Base-by-base conservation (phyloP, 805 yeast species). In the Ogataea salicorniae region DNA sequence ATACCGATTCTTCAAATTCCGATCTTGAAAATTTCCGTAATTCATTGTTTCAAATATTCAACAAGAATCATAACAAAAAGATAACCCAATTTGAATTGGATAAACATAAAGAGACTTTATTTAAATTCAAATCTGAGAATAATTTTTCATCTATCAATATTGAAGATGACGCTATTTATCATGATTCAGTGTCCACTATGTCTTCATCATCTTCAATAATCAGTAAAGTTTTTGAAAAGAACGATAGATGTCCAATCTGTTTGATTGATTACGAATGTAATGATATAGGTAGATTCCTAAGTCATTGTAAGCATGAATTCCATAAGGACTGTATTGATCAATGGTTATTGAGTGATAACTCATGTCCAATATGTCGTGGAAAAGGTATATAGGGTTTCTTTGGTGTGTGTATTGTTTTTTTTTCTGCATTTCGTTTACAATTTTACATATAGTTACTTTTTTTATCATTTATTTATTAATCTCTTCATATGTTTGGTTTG, bases 301-400 rank as follows among this genome's bases (percentile, higher is more conserved):
- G 55, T 11, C 13, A 7, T 18, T 81, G 87, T 57, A 59, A 64
- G 3, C 87, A 81, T 57, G 53, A 65, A 31, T 81, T 78, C 63
- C 87, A 81, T 59, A 63, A 64, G 42, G 72, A 66, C 1, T 81
- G 87, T 55, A 73, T 81, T 45, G 87, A 81, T 55, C 73, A 73
- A 47, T 80, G 85, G 84, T 63, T 80, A 11, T 50, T 69, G 23
- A 71, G 69, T 35, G 72, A 75, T 51, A 80, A 80, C 53, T 72
- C 75, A 17, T 80, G 85, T 59, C 85, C 85, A 7, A 62, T 80
- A 41, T 80, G 85, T 53, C 66, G 85, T 40, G 63, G 71, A 5
- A 67, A 68, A 49, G 81, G 79, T 8, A 35, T 56, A n/a, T 34
- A 37, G 35, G n/a, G 23, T 45, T 34, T 33, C 31, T 26, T 6